Conservation (phyloP, 495 filamentous ascomycete species). For the Eremomyces bilateralis region DNA sequence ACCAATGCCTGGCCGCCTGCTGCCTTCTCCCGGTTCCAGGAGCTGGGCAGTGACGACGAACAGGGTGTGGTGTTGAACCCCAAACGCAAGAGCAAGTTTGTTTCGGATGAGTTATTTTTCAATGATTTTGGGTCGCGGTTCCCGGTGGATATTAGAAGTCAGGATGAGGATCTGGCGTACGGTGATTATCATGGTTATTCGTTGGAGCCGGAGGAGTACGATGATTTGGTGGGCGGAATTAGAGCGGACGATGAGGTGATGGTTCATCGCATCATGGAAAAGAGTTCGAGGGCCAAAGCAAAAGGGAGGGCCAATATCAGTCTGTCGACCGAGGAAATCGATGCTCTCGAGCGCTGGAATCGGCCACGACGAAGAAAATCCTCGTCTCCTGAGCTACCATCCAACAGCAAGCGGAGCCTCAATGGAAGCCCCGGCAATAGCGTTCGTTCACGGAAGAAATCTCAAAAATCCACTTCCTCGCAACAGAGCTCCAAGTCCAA, state of each 20-base stretch:
- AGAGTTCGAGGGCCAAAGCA: too few relatives aligned
- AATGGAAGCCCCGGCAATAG: background rate
- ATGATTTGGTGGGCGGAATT: too few relatives aligned
- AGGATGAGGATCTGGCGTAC: slow-evolving; percentile 30
- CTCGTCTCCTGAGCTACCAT: slow-evolving; percentile 3
- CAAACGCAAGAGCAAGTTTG: too few relatives aligned
- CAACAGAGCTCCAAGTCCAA: background rate
- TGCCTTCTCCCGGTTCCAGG: too few relatives aligned
- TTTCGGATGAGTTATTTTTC: slow-evolving; percentile 38
- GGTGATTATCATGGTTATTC: slow-evolving; percentile 31
- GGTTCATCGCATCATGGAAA: too few relatives aligned
- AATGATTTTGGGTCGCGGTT: slow-evolving; percentile 34
- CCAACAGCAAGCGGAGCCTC: slow-evolving; percentile 6
- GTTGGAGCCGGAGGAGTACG: slow-evolving; percentile 9
- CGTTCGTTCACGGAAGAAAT: too few relatives aligned
- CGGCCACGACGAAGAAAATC: slow-evolving; percentile 7
- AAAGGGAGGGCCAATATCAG: slow-evolving; percentile 56
- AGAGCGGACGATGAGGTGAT: too few relatives aligned
- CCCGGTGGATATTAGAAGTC: slow-evolving; percentile 15
- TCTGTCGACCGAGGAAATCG: slow-evolving; percentile 49
- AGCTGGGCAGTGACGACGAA: slow-evolving; percentile 44
- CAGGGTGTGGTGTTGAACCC: too few relatives aligned
- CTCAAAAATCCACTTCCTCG: background rate
- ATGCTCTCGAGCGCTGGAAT: slow-evolving; percentile 44
- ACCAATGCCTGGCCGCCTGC: too few relatives aligned